Conservation (phyloP, 2,329 filamentous ascomycete genomes). For the Mollisiaceae sp. region DNA sequence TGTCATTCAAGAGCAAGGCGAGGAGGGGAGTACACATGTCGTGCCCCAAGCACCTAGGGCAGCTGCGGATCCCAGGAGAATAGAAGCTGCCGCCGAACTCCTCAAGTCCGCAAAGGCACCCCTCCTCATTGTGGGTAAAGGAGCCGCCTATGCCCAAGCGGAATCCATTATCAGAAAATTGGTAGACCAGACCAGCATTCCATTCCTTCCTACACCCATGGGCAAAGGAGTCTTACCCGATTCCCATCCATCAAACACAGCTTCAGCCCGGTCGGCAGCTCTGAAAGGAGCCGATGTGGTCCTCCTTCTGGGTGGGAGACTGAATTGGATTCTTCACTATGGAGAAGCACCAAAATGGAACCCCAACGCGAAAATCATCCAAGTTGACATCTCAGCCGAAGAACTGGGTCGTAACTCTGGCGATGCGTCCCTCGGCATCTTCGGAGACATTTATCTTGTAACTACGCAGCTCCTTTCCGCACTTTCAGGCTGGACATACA, state of each 20-base stretch:
- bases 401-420: conserved; percentile 58
- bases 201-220: conserved; percentile 63
- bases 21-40: conserved; percentile 32
- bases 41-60: conserved; percentile 49
- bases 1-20: conserved; percentile 52
- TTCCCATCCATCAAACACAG: conserved; percentile 56
- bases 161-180: conserved; percentile 52
- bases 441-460: conserved; percentile 57
- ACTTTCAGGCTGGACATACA: conserved; percentile 52
- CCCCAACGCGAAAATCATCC: conserved; percentile 54
- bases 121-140: conserved; percentile 60
- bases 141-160: conserved; percentile 58
- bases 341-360: conserved; percentile 61
- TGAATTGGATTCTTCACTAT: conserved; percentile 65
- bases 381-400: conserved; percentile 59
- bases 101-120: conserved; percentile 55
- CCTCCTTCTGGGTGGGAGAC: conserved; percentile 56
- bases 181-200: conserved; percentile 53
- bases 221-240: conserved; percentile 62
- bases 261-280: conserved; percentile 58
- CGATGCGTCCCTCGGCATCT: conserved; percentile 52
- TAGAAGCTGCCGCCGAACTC: conserved; percentile 49
- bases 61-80: conserved; percentile 50
- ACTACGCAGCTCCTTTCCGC: conserved; percentile 50
- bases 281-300: conserved; percentile 60